phyloP scores from a whole-genome alignment of 73 alveolate genomes.

The Effrenium voratum region DNA sequence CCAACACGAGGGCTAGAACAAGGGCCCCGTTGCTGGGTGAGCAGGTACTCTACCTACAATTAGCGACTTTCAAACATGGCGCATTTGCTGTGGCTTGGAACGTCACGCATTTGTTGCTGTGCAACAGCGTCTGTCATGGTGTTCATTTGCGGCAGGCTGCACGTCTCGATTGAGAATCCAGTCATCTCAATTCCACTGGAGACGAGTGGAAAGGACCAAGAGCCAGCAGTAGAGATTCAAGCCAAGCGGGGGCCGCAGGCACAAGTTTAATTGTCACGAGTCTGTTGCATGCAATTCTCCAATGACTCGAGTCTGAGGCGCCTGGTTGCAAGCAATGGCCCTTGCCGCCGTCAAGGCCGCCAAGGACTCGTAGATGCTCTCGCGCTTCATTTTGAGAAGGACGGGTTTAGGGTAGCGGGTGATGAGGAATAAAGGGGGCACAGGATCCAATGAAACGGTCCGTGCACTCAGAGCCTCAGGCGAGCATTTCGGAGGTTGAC shows the following conservation, averaged over 20 bases:
- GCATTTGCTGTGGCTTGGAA: too few relatives aligned
- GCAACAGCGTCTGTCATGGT: too few relatives aligned
- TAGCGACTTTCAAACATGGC: too few relatives aligned
- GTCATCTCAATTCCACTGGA: slow-evolving; percentile 43
- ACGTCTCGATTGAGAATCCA: slow-evolving; percentile 2
- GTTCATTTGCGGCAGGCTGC: slow-evolving; percentile 46
- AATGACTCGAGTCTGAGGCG: background rate
- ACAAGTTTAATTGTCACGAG: background rate
- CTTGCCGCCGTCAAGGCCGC: slow-evolving; percentile 38
- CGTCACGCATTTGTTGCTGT: too few relatives aligned
- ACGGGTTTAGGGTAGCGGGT: background rate
- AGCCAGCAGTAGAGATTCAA: slow-evolving; percentile 46
- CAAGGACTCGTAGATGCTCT: slow-evolving; percentile 36
- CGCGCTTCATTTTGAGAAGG: background rate
- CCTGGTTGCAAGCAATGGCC: slow-evolving; percentile 70
- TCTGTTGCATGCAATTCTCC: background rate
- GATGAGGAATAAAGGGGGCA: background rate
- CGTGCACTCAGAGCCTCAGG: too few relatives aligned
- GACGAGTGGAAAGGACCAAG: slow-evolving; percentile 39
- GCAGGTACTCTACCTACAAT: too few relatives aligned
- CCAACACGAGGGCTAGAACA: too few relatives aligned
- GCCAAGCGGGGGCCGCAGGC: slow-evolving; percentile 2
- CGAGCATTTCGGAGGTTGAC: slow-evolving; percentile 23
- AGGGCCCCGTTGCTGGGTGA: too few relatives aligned
- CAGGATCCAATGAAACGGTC: too few relatives aligned